Percentiles rank a stretch among this genome's conserved stretches.
Evolutionary conservation across 441 rosid genomes (phyloP).

Genomic region (Daphne laureola): DNA sequence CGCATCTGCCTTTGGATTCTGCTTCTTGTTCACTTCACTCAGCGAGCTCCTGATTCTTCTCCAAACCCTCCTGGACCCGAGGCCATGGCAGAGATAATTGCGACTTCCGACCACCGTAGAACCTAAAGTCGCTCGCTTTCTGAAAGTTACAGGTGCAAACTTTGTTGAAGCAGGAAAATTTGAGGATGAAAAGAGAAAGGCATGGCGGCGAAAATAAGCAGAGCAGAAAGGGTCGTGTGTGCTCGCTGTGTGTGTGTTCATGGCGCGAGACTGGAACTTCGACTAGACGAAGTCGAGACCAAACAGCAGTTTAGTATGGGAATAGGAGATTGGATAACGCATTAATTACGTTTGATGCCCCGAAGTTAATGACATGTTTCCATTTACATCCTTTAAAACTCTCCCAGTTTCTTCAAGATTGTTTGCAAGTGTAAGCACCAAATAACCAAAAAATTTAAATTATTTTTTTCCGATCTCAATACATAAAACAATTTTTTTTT

Average conservation of each 20-base stretch:
- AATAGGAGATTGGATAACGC: background rate
- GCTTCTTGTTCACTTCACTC: slow-evolving; percentile 20
- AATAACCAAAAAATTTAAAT: too few species aligned
- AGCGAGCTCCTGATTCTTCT: slow-evolving; percentile 24
- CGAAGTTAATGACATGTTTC: too few species aligned
- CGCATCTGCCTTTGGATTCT: slow-evolving; percentile 14
- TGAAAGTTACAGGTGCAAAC: slow-evolving; percentile 6
- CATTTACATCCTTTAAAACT: too few species aligned
- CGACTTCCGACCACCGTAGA: slow-evolving; percentile 3
- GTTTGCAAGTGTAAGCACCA: too few species aligned
- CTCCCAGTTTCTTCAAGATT: too few species aligned
- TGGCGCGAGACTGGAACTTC: slow-evolving; percentile 13
- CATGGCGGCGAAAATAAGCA: slow-evolving; percentile 17
- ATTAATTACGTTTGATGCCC: too few species aligned
- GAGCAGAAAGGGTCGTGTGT: slow-evolving; percentile 26
- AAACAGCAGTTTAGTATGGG: background rate
- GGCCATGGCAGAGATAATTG: slow-evolving; percentile 8
- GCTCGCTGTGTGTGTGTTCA: slow-evolving; percentile 25
- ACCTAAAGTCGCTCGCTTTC: slow-evolving; percentile 15
- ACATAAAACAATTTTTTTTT: too few species aligned
- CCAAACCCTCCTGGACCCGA: slow-evolving; percentile 12
- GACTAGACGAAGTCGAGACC: background rate
- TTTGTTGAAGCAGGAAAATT: slow-evolving; percentile 15
- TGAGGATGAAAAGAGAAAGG: slow-evolving; percentile 9
- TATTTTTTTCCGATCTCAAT: too few species aligned